Conservation (phyloP, 2,329 filamentous ascomycete species). For the Penicillium sp. region DNA sequence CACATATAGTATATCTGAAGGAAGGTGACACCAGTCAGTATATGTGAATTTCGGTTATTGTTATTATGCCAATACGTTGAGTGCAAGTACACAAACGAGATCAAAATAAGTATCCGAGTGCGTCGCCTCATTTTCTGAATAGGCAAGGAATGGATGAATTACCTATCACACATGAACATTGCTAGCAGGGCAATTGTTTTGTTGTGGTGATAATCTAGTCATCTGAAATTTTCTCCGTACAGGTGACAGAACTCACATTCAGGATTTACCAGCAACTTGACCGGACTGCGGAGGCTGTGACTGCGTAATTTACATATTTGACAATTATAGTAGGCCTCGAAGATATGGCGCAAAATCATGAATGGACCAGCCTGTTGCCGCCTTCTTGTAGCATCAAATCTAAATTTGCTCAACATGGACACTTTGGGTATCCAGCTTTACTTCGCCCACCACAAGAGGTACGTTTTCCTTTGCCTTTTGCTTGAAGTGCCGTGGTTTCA, state of each 20-base stretch:
- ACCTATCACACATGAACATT: too few relatives aligned
- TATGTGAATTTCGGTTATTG: too few relatives aligned
- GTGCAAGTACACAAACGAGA: too few relatives aligned
- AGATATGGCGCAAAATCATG: not conserved
- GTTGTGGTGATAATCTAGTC: too few relatives aligned
- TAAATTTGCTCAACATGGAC: not conserved
- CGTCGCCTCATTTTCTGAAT: too few relatives aligned
- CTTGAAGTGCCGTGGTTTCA: not conserved
- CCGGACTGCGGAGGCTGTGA: not conserved
- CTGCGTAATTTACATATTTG: not conserved
- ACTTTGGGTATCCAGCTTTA: not conserved
- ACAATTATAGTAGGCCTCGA: not conserved
- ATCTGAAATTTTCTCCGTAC: too few relatives aligned
- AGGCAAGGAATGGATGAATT: too few relatives aligned
- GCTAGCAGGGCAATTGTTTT: too few relatives aligned
- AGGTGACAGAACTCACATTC: too few relatives aligned
- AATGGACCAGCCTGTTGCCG: not conserved
- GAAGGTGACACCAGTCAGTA: too few relatives aligned
- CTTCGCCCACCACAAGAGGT: not conserved
- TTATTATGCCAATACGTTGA: too few relatives aligned
- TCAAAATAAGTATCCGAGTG: too few relatives aligned
- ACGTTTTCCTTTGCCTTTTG: not conserved
- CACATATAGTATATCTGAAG: not conserved
- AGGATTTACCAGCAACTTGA: not conserved
- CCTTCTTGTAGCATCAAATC: not conserved